These are phyloP conservation scores for Rosa hybrid DNA, from an alignment of 331 rosid genomes.

Conservation along the genomic window DNA sequence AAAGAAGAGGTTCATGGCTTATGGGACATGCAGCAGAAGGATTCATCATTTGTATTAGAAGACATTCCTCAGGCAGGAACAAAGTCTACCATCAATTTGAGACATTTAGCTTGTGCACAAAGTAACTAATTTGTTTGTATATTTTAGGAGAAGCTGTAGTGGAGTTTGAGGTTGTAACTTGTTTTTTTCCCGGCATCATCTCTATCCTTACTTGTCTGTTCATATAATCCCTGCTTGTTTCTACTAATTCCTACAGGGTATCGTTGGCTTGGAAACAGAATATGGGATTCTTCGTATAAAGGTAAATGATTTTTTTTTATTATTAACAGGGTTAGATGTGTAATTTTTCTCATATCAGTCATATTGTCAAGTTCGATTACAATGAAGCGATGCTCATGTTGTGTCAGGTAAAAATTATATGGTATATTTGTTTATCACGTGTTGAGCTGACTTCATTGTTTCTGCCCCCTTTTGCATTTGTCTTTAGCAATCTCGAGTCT, in stretches of 20 bases:
- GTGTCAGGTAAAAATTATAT: background rate
- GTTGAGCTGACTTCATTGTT: background rate
- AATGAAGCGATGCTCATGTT: background rate
- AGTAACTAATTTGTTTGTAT: background rate
- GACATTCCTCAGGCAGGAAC: background rate
- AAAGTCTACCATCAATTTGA: background rate
- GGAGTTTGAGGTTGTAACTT: background rate
- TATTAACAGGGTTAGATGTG: background rate
- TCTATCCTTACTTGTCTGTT: background rate
- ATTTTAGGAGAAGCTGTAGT: background rate
- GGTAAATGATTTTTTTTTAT: constrained; percentile 42
- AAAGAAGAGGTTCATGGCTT: background rate
- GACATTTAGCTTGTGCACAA: background rate
- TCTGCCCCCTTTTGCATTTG: background rate
- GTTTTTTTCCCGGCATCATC: background rate
- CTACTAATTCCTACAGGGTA: constrained; percentile 39
- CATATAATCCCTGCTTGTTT: constrained; percentile 15
- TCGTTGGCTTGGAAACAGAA: constrained; percentile 75
- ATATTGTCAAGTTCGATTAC: background rate
- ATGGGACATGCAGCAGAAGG: background rate
- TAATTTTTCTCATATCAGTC: background rate
- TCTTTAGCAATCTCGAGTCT: background rate
- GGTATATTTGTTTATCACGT: background rate
- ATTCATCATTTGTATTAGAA: background rate
- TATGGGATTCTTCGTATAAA: constrained; percentile 54